Evolutionary conservation across 371 early-diverging fungal genomes (phyloP).

Genomic region (Mycotypha africana): DNA sequence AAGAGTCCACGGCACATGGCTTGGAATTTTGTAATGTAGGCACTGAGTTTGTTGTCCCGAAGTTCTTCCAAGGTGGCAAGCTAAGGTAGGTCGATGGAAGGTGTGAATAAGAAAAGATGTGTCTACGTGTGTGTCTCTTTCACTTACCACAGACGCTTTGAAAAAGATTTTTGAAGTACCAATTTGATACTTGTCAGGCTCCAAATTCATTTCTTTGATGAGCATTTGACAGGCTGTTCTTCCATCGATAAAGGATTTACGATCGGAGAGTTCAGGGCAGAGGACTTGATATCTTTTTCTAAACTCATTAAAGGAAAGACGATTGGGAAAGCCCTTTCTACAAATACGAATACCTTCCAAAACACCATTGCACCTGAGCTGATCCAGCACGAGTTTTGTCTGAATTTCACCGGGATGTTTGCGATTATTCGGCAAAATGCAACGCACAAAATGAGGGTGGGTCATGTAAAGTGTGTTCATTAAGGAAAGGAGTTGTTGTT

Average conservation of each 20-base stretch:
- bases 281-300: conserved; percentile 95
- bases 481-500: conserved; percentile 90
- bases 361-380: conserved; percentile 99
- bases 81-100: too few species aligned
- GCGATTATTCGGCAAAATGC: conserved; percentile 97
- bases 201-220: conserved; percentile 69
- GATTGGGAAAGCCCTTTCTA: conserved; percentile 97
- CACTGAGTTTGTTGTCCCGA: conserved; percentile 80
- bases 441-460: conserved; percentile 99
- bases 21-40: conserved; percentile 83
- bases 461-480: conserved; percentile 94
- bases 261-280: conserved; percentile 50
- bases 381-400: conserved; percentile 87
- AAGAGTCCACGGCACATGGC: conserved; percentile 83
- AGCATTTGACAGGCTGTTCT: conserved; percentile 77
- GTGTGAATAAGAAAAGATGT: too few species aligned
- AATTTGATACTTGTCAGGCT: conserved; percentile 81
- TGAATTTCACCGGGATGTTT: conserved; percentile 87
- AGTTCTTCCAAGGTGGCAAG: conserved; percentile 94
- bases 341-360: conserved; percentile 99
- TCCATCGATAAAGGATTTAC: conserved; percentile 85
- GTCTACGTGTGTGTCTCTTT: neutral
- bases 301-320: conserved; percentile 95
- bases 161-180: conserved; percentile 98
- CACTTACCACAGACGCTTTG: conserved; percentile 89